A percentile compares a stretch with the other conserved stretches of the same genome.
phyloP scores from a whole-genome alignment of 305 asterid species.

The Fraxinus floribunda region DNA sequence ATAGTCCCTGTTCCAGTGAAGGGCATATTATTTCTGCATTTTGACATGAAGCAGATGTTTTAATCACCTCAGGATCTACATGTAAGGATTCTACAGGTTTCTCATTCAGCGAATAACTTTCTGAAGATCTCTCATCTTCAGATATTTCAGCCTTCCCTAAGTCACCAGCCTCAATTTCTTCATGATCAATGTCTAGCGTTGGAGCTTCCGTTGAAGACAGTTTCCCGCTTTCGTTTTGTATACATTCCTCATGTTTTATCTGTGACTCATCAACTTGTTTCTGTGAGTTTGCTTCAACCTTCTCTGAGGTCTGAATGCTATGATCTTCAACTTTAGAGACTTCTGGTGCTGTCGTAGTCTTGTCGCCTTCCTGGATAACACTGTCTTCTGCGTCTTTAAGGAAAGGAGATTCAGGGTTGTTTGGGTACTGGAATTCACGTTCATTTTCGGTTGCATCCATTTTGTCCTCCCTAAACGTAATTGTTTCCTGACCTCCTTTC shows the following conservation, averaged over 20 bases:
- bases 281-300: constrained; percentile 19
- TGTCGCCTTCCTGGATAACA: constrained; percentile 1
- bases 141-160: constrained; percentile 16
- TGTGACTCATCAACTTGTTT: constrained; percentile 28
- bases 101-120: constrained; percentile 20
- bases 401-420: constrained; percentile 7
- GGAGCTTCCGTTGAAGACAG: constrained; percentile 22
- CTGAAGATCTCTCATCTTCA: constrained; percentile 19
- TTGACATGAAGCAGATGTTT: constrained; percentile 27
- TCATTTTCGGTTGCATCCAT: not conserved
- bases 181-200: constrained; percentile 25
- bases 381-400: constrained; percentile 14
- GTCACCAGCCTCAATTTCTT: constrained; percentile 22
- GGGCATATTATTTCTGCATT: constrained; percentile 23
- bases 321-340: constrained; percentile 16
- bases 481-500: constrained; percentile 10
- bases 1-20: constrained; percentile 9
- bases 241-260: constrained; percentile 26
- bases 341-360: constrained; percentile 17
- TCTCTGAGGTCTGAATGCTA: constrained; percentile 17
- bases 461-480: constrained; percentile 1
- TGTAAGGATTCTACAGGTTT: constrained; percentile 30
- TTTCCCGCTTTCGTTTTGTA: constrained; percentile 23
- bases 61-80: constrained; percentile 20
- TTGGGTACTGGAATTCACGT: constrained; percentile 3